Conservation (phyloP, 2,329 filamentous ascomycete genomes). For the Neurospora sp. region DNA sequence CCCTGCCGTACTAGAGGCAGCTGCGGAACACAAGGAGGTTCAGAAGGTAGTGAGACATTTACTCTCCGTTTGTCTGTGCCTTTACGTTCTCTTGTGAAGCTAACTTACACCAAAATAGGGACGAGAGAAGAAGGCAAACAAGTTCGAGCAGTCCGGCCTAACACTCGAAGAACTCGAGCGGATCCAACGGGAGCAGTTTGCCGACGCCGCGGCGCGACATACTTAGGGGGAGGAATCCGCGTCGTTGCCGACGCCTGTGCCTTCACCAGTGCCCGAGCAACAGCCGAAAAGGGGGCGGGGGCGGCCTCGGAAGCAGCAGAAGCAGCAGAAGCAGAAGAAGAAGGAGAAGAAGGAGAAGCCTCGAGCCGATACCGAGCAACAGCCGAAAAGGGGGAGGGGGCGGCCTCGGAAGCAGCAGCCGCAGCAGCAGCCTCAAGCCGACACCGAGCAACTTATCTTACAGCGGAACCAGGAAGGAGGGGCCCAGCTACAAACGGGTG, state of each 20-base stretch:
- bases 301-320: neutral
- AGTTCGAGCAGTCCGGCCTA: conserved; percentile 90
- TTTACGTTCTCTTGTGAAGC: conserved; percentile 30
- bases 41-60: conserved; percentile 58
- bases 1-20: conserved; percentile 73
- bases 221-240: conserved; percentile 29
- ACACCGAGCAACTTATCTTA: neutral
- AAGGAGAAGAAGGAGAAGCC: neutral
- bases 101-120: conserved; percentile 52
- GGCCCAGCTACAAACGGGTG: neutral
- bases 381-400: neutral
- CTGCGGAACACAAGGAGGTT: conserved; percentile 83
- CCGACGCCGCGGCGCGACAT: conserved; percentile 65
- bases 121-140: conserved; percentile 93
- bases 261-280: neutral
- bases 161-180: conserved; percentile 81
- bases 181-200: conserved; percentile 87
- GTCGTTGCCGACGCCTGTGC: neutral
- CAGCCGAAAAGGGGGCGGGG: neutral
- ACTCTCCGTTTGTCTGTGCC: neutral
- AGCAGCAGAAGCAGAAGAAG: neutral
- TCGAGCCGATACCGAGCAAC: neutral
- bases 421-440: neutral
- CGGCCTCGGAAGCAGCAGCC: neutral
- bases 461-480: neutral